Percentiles rank a stretch among this genome's conserved stretches.
phyloP scores from a whole-genome alignment of 768 basidiomycete species.

The Imleria badia region DNA sequence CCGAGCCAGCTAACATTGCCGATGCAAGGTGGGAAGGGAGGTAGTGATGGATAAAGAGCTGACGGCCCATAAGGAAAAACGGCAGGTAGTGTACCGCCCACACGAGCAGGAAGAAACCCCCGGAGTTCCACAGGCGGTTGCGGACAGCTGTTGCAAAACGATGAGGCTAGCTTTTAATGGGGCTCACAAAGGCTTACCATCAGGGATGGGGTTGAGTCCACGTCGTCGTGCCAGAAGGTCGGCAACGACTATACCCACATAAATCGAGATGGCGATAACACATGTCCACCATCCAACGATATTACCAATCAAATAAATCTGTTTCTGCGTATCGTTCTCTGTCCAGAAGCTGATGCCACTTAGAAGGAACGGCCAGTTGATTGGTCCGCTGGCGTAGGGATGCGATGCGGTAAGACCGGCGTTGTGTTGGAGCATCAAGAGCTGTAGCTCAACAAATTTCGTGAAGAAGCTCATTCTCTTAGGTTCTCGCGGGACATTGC shows the following conservation, averaged over 20 bases:
- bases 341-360: conserved; percentile 99
- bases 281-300: conserved; percentile 94
- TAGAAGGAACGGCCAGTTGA: conserved; percentile 98
- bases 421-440: conserved; percentile 97
- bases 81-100: conserved; percentile 97
- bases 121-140: conserved; percentile 92
- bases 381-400: conserved; percentile 93
- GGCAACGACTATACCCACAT: conserved; percentile 85
- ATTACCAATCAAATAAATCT: conserved; percentile 97
- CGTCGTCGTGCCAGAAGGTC: conserved; percentile 87
- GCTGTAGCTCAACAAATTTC: conserved; percentile 91
- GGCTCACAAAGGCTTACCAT: conserved; percentile 55
- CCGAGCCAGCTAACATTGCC: conserved; percentile 87
- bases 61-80: conserved; percentile 97
- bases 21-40: conserved; percentile 95
- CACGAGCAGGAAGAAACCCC: conserved; percentile 91
- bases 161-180: neutral
- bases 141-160: conserved; percentile 63
- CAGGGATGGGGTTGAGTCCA: conserved; percentile 80
- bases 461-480: conserved; percentile 89
- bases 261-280: conserved; percentile 81
- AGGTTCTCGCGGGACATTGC: conserved; percentile 58
- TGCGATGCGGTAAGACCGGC: conserved; percentile 98
- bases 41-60: conserved; percentile 97
- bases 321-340: conserved; percentile 74